These are phyloP conservation scores for Trametes versicolor DNA, from an alignment of 1,284 basidiomycete species.

Conservation along the genomic window DNA sequence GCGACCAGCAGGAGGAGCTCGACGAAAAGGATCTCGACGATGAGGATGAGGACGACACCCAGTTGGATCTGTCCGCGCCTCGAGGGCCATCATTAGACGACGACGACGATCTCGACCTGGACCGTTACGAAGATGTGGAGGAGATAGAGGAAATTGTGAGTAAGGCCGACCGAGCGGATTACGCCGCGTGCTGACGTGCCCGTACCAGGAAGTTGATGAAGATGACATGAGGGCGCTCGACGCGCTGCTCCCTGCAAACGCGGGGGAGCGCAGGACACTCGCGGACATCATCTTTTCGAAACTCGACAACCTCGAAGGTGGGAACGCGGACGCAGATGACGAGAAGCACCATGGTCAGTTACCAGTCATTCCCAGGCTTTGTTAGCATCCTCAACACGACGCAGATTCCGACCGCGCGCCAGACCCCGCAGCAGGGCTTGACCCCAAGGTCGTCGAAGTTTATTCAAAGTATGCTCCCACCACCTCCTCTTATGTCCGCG, in stretches of 20 bases:
- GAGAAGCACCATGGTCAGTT: constrained; percentile 65
- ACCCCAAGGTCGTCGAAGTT: constrained; percentile 96
- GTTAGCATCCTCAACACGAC: constrained; percentile 11
- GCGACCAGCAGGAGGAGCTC: constrained; percentile 93
- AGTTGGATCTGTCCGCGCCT: constrained; percentile 45
- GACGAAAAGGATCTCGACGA: constrained; percentile 62
- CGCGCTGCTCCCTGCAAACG: constrained; percentile 76
- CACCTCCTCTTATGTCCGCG: neutral
- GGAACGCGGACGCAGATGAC: constrained; percentile 61
- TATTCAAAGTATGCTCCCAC: constrained; percentile 83
- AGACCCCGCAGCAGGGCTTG: constrained; percentile 91
- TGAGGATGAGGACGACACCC: constrained; percentile 52
- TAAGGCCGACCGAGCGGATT: constrained; percentile 29
- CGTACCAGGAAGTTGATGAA: constrained; percentile 85
- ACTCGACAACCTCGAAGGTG: constrained; percentile 70
- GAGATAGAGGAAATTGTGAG: constrained; percentile 70
- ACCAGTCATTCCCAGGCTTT: neutral
- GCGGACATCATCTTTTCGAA: constrained; percentile 98
- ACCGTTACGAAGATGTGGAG: constrained; percentile 61
- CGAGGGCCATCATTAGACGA: constrained; percentile 46
- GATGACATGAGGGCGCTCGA: constrained; percentile 88
- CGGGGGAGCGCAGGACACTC: constrained; percentile 82
- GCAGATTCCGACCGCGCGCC: constrained; percentile 70
- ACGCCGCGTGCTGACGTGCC: constrained; percentile 20
- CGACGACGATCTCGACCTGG: constrained; percentile 58